Evolutionary conservation across 176 grass and related monocot species (phyloP).

Genomic region (Aegilops longissima): DNA sequence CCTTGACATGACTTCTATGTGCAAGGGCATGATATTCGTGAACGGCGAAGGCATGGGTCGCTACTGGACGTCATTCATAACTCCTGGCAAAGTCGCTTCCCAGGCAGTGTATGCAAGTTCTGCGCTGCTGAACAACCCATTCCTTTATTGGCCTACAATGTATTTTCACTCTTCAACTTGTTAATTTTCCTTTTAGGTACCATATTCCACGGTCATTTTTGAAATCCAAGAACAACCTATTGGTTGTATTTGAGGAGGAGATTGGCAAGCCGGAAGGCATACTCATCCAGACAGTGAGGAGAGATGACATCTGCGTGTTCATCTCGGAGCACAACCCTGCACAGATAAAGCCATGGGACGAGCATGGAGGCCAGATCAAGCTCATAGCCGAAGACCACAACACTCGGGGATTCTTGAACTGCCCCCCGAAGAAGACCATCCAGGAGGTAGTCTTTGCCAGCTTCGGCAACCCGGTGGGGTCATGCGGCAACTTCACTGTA

Average conservation of each 20-base stretch:
- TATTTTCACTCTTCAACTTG: background rate
- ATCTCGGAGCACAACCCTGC: conserved; percentile 68
- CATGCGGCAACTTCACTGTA: conserved; percentile 66
- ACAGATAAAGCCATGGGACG: conserved; percentile 52
- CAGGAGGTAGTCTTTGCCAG: conserved; percentile 77
- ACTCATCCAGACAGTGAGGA: conserved; percentile 55
- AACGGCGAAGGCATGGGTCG: conserved; percentile 21
- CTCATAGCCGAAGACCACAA: conserved; percentile 44
- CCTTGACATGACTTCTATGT: conserved; percentile 77
- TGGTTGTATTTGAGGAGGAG: conserved; percentile 89
- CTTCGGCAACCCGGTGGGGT: conserved; percentile 73
- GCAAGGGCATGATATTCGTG: conserved; percentile 54
- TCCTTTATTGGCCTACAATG: background rate
- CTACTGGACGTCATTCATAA: conserved; percentile 61
- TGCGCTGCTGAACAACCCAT: background rate
- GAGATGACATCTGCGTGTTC: conserved; percentile 76
- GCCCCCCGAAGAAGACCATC: conserved; percentile 59
- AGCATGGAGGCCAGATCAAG: conserved; percentile 51
- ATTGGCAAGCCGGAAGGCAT: conserved; percentile 69
- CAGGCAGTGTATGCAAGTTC: conserved; percentile 59
- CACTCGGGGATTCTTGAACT: conserved; percentile 54
- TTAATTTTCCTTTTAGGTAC: conserved; percentile 49
- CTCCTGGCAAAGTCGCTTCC: conserved; percentile 59
- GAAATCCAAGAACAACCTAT: conserved; percentile 71
- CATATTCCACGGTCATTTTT: conserved; percentile 71